phyloP scores from a whole-genome alignment of 768 basidiomycete genomes.

The Lentinula lateritia region DNA sequence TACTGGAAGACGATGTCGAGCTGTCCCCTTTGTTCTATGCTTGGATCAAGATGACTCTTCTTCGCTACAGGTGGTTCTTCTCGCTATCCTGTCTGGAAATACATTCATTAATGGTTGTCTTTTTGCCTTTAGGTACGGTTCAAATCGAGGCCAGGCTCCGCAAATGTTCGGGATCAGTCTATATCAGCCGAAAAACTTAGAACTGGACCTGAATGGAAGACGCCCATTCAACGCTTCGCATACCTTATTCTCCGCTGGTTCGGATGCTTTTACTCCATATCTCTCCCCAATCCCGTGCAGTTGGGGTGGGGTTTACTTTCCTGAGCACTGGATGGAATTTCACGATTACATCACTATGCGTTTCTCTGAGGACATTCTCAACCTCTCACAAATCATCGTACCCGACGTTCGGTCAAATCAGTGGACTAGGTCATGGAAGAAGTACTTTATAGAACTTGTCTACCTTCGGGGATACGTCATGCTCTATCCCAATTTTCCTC shows the following conservation, averaged over 20 bases:
- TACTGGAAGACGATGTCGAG: constrained; percentile 86
- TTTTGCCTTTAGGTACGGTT: constrained; percentile 49
- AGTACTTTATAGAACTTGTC: constrained; percentile 82
- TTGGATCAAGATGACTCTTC: constrained; percentile 76
- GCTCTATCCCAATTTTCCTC: constrained; percentile 82
- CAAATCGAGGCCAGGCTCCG: constrained; percentile 28
- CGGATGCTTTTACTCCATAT: constrained; percentile 57
- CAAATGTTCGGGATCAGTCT: constrained; percentile 76
- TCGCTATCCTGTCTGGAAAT: neutral
- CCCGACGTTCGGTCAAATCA: constrained; percentile 73
- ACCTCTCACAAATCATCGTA: constrained; percentile 46
- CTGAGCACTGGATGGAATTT: constrained; percentile 84
- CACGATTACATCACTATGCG: constrained; percentile 71
- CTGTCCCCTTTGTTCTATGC: constrained; percentile 81
- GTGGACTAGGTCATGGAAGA: constrained; percentile 85
- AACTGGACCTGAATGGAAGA: constrained; percentile 64
- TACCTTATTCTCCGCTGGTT: constrained; percentile 42
- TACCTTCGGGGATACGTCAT: constrained; percentile 81
- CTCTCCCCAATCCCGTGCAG: constrained; percentile 86
- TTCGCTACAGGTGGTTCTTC: constrained; percentile 59
- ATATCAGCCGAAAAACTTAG: constrained; percentile 81
- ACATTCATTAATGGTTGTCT: neutral
- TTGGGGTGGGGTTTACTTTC: constrained; percentile 91
- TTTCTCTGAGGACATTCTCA: constrained; percentile 39
- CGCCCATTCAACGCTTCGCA: constrained; percentile 59